Percentiles rank a stretch among this genome's conserved stretches.
These are phyloP conservation scores for Marasmius oreades DNA, from an alignment of 1,284 basidiomycete species.

Conservation along the genomic window DNA sequence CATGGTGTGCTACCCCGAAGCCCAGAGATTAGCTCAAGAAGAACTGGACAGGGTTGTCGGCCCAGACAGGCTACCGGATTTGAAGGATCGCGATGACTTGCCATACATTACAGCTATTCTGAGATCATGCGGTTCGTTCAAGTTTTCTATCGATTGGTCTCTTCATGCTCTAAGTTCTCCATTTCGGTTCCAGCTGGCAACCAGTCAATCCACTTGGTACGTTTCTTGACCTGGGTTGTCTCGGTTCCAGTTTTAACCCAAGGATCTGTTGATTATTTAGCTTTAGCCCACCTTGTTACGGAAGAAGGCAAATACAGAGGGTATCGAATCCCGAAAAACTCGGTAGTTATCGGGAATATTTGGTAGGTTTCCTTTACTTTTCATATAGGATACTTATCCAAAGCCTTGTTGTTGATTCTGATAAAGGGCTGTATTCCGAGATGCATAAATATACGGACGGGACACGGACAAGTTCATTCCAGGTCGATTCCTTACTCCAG, in stretches of 20 bases:
- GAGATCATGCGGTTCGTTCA: not conserved
- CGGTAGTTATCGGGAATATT: slow-evolving; percentile 7
- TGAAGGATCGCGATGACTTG: slow-evolving; percentile 2
- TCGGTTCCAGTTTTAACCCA: too few species aligned
- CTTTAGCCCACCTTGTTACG: not conserved
- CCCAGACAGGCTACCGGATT: slow-evolving; percentile 10
- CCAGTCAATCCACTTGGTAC: slow-evolving; percentile 8
- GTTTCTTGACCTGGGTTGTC: not conserved
- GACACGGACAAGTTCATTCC: slow-evolving; percentile 6
- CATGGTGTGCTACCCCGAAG: slow-evolving; percentile 28
- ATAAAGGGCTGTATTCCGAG: slow-evolving; percentile 7
- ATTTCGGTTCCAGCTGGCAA: not conserved
- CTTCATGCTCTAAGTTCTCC: not conserved
- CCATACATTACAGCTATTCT: slow-evolving; percentile 8
- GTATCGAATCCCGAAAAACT: slow-evolving; percentile 7
- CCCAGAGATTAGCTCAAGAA: slow-evolving; percentile 28
- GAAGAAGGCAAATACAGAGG: slow-evolving; percentile 9
- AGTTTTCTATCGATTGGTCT: not conserved
- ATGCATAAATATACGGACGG: not conserved
- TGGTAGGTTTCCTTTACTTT: slow-evolving; percentile 1
- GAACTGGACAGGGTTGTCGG: slow-evolving; percentile 31
- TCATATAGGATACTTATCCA: not conserved
- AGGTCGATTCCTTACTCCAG: slow-evolving; percentile 6
- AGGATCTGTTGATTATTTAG: too few species aligned
- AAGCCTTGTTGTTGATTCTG: too few species aligned